Conservation (phyloP, 345 rosid species). For the Angophora floribunda region DNA sequence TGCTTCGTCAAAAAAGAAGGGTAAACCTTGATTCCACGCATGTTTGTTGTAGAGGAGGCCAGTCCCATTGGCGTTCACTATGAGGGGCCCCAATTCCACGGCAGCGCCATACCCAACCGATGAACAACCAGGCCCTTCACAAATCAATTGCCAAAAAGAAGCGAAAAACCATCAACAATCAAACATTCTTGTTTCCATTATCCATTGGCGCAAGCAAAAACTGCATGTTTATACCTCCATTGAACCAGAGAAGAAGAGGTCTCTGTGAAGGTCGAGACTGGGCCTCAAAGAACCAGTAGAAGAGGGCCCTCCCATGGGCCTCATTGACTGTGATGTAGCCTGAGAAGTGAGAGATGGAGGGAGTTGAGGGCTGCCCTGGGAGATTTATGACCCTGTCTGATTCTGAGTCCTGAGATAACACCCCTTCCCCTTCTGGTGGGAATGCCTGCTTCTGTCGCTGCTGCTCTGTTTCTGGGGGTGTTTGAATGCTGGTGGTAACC, state of each 20-base stretch:
- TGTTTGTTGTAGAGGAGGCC: constrained; percentile 30
- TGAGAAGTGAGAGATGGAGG: constrained; percentile 44
- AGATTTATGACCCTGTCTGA: constrained; percentile 30
- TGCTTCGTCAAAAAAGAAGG: background rate
- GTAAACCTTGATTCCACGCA: constrained; percentile 48
- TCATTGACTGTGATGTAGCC: constrained; percentile 49
- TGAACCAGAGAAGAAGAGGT: constrained; percentile 66
- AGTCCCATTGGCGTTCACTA: constrained; percentile 34
- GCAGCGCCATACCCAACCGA: constrained; percentile 63
- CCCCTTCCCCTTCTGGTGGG: background rate
- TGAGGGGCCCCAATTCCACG: constrained; percentile 45
- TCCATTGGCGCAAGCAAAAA: background rate
- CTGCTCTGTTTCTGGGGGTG: background rate
- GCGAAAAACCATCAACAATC: background rate
- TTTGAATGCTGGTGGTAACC: background rate
- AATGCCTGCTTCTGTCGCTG: background rate
- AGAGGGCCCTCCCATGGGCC: constrained; percentile 49
- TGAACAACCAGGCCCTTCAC: constrained; percentile 60
- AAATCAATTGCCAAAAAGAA: background rate
- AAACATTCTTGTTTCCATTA: background rate
- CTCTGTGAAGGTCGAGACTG: constrained; percentile 30
- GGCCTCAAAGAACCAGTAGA: constrained; percentile 72
- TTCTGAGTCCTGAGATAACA: background rate
- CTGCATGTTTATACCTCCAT: constrained; percentile 17
- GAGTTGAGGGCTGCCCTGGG: constrained; percentile 43